Evolutionary conservation across 164 flowering plant genomes (phyloP).

Genomic region (Magnolia sinica): DNA sequence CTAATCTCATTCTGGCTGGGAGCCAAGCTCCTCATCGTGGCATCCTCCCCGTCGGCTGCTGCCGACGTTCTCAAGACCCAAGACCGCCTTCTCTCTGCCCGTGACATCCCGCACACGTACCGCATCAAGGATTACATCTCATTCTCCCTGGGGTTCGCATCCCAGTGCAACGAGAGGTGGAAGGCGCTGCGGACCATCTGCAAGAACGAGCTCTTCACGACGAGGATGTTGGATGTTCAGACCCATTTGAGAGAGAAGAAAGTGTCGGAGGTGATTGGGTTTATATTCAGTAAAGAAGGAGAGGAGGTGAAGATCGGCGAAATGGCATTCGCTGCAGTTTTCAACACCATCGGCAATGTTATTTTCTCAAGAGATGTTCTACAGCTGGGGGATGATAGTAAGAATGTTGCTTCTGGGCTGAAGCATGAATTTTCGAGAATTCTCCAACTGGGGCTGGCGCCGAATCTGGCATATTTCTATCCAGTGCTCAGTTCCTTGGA

Average conservation of each 20-base stretch:
- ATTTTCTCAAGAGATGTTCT: slow-evolving; percentile 23
- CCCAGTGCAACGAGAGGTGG: slow-evolving; percentile 25
- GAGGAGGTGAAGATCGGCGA: slow-evolving; percentile 21
- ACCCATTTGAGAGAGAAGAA: slow-evolving; percentile 21
- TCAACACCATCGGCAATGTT: slow-evolving; percentile 12
- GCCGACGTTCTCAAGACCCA: slow-evolving; percentile 35
- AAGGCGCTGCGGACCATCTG: slow-evolving; percentile 23
- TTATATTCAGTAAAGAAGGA: slow-evolving; percentile 14
- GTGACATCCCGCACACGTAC: slow-evolving; percentile 2
- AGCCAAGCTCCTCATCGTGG: slow-evolving; percentile 25
- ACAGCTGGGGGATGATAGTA: slow-evolving; percentile 1
- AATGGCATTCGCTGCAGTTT: slow-evolving; percentile 10
- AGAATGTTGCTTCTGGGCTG: not conserved
- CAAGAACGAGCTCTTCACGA: slow-evolving; percentile 28
- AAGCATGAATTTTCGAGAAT: not conserved
- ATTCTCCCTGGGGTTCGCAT: slow-evolving; percentile 1
- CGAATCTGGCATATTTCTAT: slow-evolving; percentile 9
- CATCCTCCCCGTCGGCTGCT: slow-evolving; percentile 29
- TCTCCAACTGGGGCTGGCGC: slow-evolving; percentile 3
- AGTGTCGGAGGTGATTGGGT: slow-evolving; percentile 19
- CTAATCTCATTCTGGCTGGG: slow-evolving; percentile 32
- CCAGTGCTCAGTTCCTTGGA: slow-evolving; percentile 1
- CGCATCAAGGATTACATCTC: not conserved
- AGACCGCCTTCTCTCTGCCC: slow-evolving; percentile 13
- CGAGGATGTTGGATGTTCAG: slow-evolving; percentile 22